Evolutionary conservation across 2,329 filamentous ascomycete species (phyloP), one percentile per base, ranked within the genome.

Genomic region (Sporothrix dimorphospora): DNA sequence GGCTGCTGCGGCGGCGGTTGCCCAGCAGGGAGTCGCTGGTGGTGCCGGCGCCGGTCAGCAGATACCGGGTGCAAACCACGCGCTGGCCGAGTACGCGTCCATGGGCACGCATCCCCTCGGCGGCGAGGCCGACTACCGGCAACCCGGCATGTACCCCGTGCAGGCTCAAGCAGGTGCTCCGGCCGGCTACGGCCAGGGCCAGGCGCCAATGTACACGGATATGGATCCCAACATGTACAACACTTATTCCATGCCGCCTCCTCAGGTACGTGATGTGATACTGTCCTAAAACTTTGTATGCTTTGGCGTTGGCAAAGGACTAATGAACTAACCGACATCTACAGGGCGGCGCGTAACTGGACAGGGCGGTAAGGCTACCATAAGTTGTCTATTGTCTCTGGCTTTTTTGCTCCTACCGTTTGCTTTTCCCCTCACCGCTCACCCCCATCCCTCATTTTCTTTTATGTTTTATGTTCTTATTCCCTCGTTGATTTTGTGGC

Each of bases 161-260:
- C 90, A 94, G 75, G 92, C 94, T 72, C 93, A 94, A 76, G 85
- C 90, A 16, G 91, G 92, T 66, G 89, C 92, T 14, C 86, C 89
- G 63, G 87, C 88, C 69, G 87, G 88, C 14, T 97, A 97, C 79
- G 92, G 91, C 16, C 93, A 96, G 78, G 88, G 92, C 61, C 91
- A 92, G 76, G 89, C 91, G 72, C 85, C 89, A 75, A 97, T 98
- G 87, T 97, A 94, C 79, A 87, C 90, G 71, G 90, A 92, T 72
- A 91, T 94, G 81, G 90, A 93, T 74, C 90, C 76, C 8, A 76
- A 89, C 75, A 97, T 98, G 86, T 98, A 98, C 76, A 88, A 88
- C 51, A 97, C 97, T 80, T 87, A 91, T 16, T 84, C 90, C 74
- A 93, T 97, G 87, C 90, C 92, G 77, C 88, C 92, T 75, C 94